Percentiles rank a stretch among this genome's conserved stretches.
Evolutionary conservation across 805 yeast genomes (phyloP).

Genomic region (Pichia scutulata): DNA sequence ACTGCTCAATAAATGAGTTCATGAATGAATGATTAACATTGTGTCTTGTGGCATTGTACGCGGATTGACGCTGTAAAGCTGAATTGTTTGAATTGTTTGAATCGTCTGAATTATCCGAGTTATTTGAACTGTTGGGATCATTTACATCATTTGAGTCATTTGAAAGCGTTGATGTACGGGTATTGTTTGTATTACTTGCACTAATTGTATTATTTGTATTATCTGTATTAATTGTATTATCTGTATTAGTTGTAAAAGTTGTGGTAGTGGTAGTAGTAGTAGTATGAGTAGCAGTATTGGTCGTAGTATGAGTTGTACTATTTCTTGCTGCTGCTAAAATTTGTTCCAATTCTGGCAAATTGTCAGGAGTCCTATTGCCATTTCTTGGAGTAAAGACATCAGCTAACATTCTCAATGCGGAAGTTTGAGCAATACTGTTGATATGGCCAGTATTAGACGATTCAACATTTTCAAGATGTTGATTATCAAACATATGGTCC

Average conservation of each 20-base stretch:
- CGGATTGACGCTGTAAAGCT: background rate
- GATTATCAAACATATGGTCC: background rate
- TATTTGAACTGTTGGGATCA: background rate
- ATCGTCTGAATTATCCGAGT: background rate
- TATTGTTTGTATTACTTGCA: too few species aligned
- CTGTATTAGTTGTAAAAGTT: too few species aligned
- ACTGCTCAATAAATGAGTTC: constrained; percentile 24
- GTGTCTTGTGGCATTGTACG: background rate
- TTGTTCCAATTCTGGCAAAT: background rate
- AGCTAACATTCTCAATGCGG: constrained; percentile 11
- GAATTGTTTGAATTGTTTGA: background rate
- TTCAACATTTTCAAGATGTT: constrained; percentile 7
- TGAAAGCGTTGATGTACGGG: too few species aligned
- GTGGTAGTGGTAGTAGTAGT: too few species aligned
- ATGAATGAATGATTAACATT: constrained; percentile 9
- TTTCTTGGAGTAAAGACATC: constrained; percentile 3
- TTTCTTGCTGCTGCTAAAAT: background rate
- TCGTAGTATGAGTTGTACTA: background rate
- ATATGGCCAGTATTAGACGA: too few species aligned
- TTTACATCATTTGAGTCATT: too few species aligned
- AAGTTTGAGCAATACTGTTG: background rate
- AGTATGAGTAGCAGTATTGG: too few species aligned
- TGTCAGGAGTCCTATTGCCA: background rate
- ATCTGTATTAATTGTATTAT: too few species aligned
- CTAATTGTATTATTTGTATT: too few species aligned